Percentiles rank a stretch among this genome's conserved stretches.
phyloP scores from a whole-genome alignment of 164 flowering plant species.

The Protea cynaroides region DNA sequence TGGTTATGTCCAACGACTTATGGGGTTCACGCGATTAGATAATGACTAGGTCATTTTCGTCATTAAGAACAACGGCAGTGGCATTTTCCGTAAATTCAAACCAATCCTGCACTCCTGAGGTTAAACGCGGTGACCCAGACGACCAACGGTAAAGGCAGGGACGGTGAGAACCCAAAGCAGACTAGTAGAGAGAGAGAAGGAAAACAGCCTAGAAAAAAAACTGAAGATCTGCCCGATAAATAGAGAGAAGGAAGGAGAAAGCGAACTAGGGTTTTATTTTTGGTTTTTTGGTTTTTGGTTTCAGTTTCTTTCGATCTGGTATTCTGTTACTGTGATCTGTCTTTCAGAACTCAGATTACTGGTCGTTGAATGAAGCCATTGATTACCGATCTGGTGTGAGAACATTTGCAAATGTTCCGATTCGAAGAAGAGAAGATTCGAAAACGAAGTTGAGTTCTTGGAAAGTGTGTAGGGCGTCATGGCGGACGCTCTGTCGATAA shows the following conservation, averaged over 20 bases:
- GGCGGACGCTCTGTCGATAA: constrained; percentile 59
- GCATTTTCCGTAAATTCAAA: constrained; percentile 1
- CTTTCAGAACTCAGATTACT: neutral
- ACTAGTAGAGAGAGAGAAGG: neutral
- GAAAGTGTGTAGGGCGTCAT: constrained; percentile 17
- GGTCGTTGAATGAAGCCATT: neutral
- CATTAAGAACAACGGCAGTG: neutral
- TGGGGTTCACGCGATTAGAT: neutral
- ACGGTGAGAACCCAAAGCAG: neutral
- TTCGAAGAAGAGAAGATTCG: constrained; percentile 25
- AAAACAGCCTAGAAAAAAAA: neutral
- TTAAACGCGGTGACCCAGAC: constrained; percentile 13
- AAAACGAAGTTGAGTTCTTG: constrained; percentile 10
- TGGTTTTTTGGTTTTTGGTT: too few relatives aligned
- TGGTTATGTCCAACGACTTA: too few relatives aligned
- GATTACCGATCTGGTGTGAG: constrained; percentile 1
- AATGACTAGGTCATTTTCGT: neutral
- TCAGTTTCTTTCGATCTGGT: neutral
- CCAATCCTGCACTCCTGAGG: neutral
- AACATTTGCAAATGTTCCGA: constrained; percentile 19
- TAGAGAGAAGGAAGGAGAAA: neutral
- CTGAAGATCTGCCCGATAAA: neutral
- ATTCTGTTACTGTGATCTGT: neutral
- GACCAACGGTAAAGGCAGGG: constrained; percentile 9
- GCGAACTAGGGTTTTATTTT: neutral